Evolutionary conservation across 1,139 yeast species (phyloP), one percentile per base, ranked within the genome.

Genomic region (Saccharomyces pastorianus): DNA sequence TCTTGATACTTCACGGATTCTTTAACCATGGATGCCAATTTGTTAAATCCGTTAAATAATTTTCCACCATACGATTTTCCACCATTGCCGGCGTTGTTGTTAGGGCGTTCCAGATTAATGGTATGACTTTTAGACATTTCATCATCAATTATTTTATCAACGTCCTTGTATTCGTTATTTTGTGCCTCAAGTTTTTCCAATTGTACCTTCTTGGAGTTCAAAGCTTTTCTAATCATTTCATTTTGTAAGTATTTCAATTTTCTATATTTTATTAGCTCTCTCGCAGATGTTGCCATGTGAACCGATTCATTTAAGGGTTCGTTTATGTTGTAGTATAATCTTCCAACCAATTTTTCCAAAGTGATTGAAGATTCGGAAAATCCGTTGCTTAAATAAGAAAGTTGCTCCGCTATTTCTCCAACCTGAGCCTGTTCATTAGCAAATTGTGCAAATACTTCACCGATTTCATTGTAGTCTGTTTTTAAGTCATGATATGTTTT

Each of bases 301-400:
- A 86, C 90, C 17, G 88, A 81, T 65, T 91, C 97, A 6, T 88
- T 84, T 34, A 91, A 73, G 4, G 96, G 96, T 65, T 91, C 98
- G 46, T 88, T 80, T 61, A 90, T 84, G 54, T 83, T 81, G 8
- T 88, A 80, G 58, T 88, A 84, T 49, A 91, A 73, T 49, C 82
- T 81, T 46, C 82, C 79, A n/a, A 85, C 83, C 25, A 91, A 74
- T 4, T 82, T 76, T 58, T 84, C 87, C 44, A 89, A 77, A 13
- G 87, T 78, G 47, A 85, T 75, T 55, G 82, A 84, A 38, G 84
- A 82, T 48, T 87, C 78, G 65, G 89, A 96, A 63, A 86, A 84
- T 0, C 87, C 84, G 64, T 85, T 89, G 3, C 97, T 96, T 13
- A 88, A 78, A 58, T 82, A 81, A 60, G 90, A 96, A 50, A 89